Conservation (phyloP, 345 rosid genomes). For the Brassica carinata region DNA sequence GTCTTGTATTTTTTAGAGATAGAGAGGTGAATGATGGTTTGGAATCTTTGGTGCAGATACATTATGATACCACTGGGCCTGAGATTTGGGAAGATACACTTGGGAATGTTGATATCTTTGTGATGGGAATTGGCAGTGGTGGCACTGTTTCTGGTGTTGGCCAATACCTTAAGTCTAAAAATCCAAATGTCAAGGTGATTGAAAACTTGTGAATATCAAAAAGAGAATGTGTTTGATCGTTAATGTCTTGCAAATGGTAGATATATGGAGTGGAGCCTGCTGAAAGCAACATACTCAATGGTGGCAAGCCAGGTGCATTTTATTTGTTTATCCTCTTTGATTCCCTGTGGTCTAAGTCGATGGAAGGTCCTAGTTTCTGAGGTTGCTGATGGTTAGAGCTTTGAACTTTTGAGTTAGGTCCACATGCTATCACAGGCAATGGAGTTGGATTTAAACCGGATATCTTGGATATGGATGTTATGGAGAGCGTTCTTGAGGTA, state of each 20-base stretch:
- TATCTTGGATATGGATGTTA: conserved; percentile 88
- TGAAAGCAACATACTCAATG: conserved; percentile 89
- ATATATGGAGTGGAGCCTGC: conserved; percentile 97
- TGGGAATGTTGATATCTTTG: conserved; percentile 88
- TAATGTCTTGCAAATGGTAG: conserved; percentile 40
- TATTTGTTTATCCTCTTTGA: neutral
- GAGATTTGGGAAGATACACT: conserved; percentile 97
- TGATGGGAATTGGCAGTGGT: conserved; percentile 98
- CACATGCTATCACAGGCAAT: conserved; percentile 91
- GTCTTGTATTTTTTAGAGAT: neutral
- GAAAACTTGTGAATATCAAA: neutral
- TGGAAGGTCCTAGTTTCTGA: neutral
- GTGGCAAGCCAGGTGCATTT: conserved; percentile 82
- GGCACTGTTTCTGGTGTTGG: conserved; percentile 98
- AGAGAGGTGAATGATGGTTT: neutral
- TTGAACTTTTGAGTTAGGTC: conserved; percentile 55
- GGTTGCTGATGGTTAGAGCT: conserved; percentile 7
- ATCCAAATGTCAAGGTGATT: conserved; percentile 88
- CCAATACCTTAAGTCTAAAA: conserved; percentile 87
- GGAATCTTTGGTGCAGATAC: conserved; percentile 52
- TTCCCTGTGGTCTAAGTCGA: neutral
- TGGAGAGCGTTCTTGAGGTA: conserved; percentile 93
- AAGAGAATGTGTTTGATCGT: conserved; percentile 16
- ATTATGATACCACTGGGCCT: conserved; percentile 95
- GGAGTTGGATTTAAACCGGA: conserved; percentile 99